phyloP scores from a whole-genome alignment of 495 filamentous ascomycete genomes.

The Neurospora sp. region DNA sequence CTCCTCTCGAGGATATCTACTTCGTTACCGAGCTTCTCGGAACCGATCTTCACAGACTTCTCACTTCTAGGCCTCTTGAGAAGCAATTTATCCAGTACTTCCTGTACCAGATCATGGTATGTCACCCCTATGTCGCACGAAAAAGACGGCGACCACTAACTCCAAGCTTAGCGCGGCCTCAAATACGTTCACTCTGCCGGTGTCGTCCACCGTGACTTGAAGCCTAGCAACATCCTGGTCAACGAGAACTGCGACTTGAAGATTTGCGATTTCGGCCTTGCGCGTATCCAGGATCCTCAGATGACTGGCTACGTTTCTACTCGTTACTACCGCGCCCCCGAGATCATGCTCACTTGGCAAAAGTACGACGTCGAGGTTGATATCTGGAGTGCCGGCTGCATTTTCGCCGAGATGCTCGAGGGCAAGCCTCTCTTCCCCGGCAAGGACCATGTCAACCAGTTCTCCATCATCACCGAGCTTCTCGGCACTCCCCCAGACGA shows the following conservation, averaged over 20 bases:
- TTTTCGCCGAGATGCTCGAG: constrained; percentile 98
- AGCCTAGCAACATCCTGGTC: constrained; percentile 96
- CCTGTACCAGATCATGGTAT: constrained; percentile 93
- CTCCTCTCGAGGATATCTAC: constrained; percentile 96
- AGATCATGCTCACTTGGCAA: constrained; percentile 99
- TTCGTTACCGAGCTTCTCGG: constrained; percentile 97
- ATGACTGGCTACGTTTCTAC: constrained; percentile 99
- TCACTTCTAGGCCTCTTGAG: constrained; percentile 91
- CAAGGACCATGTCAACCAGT: constrained; percentile 99
- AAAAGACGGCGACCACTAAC: background rate
- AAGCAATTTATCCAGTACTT: constrained; percentile 99
- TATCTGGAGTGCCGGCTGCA: constrained; percentile 98
- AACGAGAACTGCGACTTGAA: constrained; percentile 99
- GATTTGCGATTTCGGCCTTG: constrained; percentile 97
- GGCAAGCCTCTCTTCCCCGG: constrained; percentile 97
- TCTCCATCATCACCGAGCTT: constrained; percentile 98
- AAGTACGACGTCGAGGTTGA: constrained; percentile 99
- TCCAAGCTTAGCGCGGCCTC: constrained; percentile 61
- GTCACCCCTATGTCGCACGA: constrained; percentile 12
- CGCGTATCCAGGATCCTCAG: constrained; percentile 97
- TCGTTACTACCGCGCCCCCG: constrained; percentile 93
- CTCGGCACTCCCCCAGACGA: constrained; percentile 97
- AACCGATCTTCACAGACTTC: constrained; percentile 88
- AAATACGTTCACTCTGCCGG: constrained; percentile 99
- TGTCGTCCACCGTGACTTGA: constrained; percentile 94